These are phyloP conservation scores for Wickerhamomyces bisporus DNA, from an alignment of 805 yeast species.

Conservation along the genomic window DNA sequence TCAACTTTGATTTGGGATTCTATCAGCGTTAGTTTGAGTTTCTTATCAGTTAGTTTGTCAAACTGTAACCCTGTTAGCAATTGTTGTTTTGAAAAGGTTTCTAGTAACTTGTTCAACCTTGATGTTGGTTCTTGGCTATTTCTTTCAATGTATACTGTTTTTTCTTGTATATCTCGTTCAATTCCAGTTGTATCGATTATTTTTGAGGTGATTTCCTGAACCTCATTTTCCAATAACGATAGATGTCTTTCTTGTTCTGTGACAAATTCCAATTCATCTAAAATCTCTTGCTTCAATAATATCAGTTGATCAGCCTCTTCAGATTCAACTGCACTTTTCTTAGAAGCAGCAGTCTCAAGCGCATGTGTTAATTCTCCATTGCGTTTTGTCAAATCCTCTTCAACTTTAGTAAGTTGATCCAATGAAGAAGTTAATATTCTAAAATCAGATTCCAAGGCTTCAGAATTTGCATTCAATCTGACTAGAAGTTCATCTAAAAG, in stretches of 20 bases:
- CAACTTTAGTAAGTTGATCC: constrained; percentile 5
- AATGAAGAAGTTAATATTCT: background rate
- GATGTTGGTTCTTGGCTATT: constrained; percentile 18
- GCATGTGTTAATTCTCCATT: background rate
- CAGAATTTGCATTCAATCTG: constrained; percentile 13
- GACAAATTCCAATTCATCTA: constrained; percentile 5
- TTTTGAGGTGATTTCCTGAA: constrained; percentile 5
- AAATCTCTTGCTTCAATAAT: constrained; percentile 8
- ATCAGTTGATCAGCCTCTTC: constrained; percentile 12
- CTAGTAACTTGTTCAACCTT: constrained; percentile 9
- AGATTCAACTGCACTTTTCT: constrained; percentile 11
- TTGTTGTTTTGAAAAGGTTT: constrained; percentile 10
- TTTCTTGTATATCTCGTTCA: constrained; percentile 14
- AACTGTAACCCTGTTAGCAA: constrained; percentile 12
- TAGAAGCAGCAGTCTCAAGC: constrained; percentile 2
- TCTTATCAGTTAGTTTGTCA: constrained; percentile 7
- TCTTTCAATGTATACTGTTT: constrained; percentile 10
- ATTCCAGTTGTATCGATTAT: constrained; percentile 13
- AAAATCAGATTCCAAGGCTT: constrained; percentile 10
- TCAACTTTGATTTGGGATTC: constrained; percentile 7
- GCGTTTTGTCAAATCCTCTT: constrained; percentile 2
- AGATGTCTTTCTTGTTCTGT: constrained; percentile 3
- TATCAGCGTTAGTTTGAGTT: constrained; percentile 4
- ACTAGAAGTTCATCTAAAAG: constrained; percentile 19
- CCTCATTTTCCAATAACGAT: constrained; percentile 5